Evolutionary conservation across 2,329 filamentous ascomycete genomes (phyloP).

Genomic region (Oidium heveae): DNA sequence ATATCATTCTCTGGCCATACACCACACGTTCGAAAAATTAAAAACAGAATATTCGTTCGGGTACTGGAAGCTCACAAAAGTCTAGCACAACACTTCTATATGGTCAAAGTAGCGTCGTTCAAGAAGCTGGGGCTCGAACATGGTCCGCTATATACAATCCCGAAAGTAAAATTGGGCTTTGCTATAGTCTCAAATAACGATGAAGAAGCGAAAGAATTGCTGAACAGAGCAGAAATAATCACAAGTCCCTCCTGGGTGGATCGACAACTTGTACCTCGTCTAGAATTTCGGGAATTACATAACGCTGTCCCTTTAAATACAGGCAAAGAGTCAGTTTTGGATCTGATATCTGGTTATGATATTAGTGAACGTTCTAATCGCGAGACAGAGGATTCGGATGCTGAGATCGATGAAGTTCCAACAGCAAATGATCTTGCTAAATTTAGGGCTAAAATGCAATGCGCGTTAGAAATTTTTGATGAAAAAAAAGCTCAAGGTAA

Average conservation of each 20-base stretch:
- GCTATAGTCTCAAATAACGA: no score
- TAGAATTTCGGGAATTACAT: neutral
- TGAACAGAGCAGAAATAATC: no score
- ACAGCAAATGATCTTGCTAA: neutral
- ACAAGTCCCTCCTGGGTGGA: neutral
- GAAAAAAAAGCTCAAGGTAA: neutral
- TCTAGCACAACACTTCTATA: no score
- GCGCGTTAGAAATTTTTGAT: neutral
- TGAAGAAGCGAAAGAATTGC: no score
- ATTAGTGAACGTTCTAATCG: neutral
- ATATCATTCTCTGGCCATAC: no score
- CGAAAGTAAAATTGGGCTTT: no score
- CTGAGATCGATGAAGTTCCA: neutral
- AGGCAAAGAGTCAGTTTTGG: neutral
- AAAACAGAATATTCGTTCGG: no score
- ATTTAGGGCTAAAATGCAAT: neutral
- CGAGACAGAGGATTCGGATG: neutral
- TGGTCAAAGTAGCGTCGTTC: no score
- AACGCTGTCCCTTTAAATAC: neutral
- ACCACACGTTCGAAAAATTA: no score
- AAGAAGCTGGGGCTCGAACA: no score
- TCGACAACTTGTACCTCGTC: neutral
- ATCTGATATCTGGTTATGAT: neutral
- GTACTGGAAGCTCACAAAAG: no score
- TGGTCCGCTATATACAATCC: no score